phyloP scores from a whole-genome alignment of 306 rosid genomes.

The Ammopiptanthus mongolicus region DNA sequence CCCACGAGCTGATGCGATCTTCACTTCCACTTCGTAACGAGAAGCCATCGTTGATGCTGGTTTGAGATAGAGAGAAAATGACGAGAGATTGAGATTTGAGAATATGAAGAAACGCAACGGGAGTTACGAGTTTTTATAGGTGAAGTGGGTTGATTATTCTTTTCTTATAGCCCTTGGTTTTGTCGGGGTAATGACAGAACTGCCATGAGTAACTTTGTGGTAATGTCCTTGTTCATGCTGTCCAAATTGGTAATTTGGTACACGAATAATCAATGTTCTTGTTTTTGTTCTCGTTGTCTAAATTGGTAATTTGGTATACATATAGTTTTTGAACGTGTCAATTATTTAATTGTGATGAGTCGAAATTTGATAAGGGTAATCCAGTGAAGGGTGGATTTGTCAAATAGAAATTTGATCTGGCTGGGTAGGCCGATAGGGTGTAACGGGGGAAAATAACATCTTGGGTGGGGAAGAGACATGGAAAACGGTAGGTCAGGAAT shows the following conservation, averaged over 20 bases:
- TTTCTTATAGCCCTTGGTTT: not conserved
- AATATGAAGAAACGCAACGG: not conserved
- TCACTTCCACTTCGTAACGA: conserved; percentile 55
- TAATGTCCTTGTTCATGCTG: too few species aligned
- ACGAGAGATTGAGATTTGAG: not conserved
- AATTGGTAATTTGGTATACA: too few species aligned
- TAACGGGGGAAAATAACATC: conserved; percentile 16
- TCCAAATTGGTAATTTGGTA: too few species aligned
- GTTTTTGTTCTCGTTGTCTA: too few species aligned
- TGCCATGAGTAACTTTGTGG: not conserved
- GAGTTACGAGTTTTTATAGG: not conserved
- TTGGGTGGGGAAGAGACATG: conserved; percentile 15
- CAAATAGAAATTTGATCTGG: not conserved
- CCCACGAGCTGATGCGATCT: conserved; percentile 45
- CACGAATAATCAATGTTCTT: too few species aligned
- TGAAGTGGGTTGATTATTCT: not conserved
- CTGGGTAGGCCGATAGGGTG: not conserved
- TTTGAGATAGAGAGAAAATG: not conserved
- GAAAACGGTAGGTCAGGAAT: not conserved
- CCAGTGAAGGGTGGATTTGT: not conserved
- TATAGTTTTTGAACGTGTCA: too few species aligned
- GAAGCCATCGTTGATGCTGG: conserved; percentile 45
- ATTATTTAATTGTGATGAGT: too few species aligned
- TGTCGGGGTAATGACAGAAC: not conserved
- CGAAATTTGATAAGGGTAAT: not conserved